Evolutionary conservation across 1,284 basidiomycete species (phyloP).

Genomic region (Ceratobasidium sp.): DNA sequence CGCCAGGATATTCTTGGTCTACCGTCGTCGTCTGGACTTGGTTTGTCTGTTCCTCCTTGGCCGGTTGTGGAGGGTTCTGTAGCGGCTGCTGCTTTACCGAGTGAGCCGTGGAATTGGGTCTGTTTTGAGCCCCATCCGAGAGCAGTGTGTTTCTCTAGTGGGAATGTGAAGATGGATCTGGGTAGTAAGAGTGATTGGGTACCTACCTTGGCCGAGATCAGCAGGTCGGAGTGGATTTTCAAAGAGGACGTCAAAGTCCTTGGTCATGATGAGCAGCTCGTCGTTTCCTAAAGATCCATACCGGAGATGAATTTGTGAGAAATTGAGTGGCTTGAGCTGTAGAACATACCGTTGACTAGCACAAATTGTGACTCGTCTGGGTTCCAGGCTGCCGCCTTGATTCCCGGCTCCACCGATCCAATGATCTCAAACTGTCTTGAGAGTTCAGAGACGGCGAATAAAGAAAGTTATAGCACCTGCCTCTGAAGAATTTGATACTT

Average conservation of each 20-base stretch:
- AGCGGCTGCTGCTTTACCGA: conserved; percentile 87
- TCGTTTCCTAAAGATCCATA: conserved; percentile 68
- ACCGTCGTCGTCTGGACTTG: conserved; percentile 79
- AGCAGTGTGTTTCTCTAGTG: conserved; percentile 88
- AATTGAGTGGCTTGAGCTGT: not conserved
- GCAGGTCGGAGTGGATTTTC: conserved; percentile 79
- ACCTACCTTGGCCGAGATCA: conserved; percentile 87
- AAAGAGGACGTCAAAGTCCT: conserved; percentile 88
- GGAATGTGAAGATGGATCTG: conserved; percentile 24
- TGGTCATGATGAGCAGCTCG: conserved; percentile 90
- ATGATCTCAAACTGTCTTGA: conserved; percentile 73
- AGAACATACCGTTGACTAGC: conserved; percentile 76
- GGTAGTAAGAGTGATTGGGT: conserved; percentile 17
- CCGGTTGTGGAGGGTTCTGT: conserved; percentile 64
- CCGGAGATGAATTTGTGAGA: not conserved
- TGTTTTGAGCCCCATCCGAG: conserved; percentile 98
- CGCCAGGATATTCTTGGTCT: conserved; percentile 89
- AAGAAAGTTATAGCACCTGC: conserved; percentile 55
- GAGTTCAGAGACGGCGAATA: not conserved
- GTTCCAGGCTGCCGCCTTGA: conserved; percentile 88
- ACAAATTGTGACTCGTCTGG: conserved; percentile 90
- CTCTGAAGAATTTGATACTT: conserved; percentile 59
- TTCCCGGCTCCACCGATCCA: conserved; percentile 88
- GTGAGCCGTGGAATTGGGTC: conserved; percentile 97
- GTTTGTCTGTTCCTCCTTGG: conserved; percentile 59